These are phyloP conservation scores for Bolboschoenus planiculmis DNA, from an alignment of 176 grass and related monocot genomes.

Conservation along the genomic window DNA sequence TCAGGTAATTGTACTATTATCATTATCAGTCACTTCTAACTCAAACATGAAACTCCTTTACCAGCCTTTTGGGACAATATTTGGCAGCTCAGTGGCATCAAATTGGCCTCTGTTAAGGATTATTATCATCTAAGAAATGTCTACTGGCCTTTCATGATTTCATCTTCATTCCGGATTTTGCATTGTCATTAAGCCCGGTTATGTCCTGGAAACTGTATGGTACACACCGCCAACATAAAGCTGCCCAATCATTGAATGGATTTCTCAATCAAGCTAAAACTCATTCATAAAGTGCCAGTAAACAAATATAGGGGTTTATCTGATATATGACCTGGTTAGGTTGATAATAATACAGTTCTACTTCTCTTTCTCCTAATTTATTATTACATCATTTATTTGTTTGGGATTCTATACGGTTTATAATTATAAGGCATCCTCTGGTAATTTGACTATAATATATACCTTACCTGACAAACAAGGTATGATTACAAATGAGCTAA, in stretches of 20 bases:
- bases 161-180: neutral
- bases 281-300: neutral
- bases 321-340: neutral
- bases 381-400: neutral
- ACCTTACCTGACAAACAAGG: neutral
- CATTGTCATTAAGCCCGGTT: neutral
- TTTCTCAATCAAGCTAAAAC: neutral
- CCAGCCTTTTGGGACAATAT: neutral
- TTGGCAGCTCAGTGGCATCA: neutral
- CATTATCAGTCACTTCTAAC: neutral
- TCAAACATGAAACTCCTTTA: conserved; percentile 7
- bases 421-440: neutral
- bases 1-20: conserved; percentile 45
- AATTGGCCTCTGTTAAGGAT: neutral
- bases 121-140: neutral
- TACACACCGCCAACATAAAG: neutral
- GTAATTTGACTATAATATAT: neutral
- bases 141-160: neutral
- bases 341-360: neutral
- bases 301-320: neutral
- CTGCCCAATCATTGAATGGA: neutral
- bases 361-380: neutral
- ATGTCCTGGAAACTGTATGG: neutral
- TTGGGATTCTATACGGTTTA: neutral
- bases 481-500: neutral